Base-by-base conservation (phyloP, 1,284 basidiomycete species). In the Boletus albobrunnescens region DNA sequence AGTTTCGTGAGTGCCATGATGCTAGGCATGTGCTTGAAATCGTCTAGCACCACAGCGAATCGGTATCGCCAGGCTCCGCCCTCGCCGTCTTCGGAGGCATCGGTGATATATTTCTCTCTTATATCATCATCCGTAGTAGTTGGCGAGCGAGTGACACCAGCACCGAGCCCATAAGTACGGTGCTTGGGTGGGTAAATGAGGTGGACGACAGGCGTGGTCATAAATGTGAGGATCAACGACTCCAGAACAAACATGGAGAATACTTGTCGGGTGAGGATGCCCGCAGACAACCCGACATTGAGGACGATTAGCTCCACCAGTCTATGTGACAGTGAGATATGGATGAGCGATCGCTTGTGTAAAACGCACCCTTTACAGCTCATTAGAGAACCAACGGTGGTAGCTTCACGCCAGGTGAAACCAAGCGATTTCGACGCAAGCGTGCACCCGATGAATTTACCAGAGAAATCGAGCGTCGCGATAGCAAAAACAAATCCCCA, bases 161-260 rank as follows among this genome's bases (percentile, higher is more conserved):
- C 4, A 8, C 47, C 57, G 13, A 48, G 50, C 4, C 73, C 75
- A 22, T 75, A 76, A 1, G 71, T 73, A 35, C 80, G 83, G 46
- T 72, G 66, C 41, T 80, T 73, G 6, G 78, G 78, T 2, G 92
- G 92, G 60, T 95, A 95, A 23, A 93, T 71, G 50, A 74, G 67
- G 4, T 84, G 77, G 12, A 94, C 91, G 39, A 87, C 73, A 1
- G 93, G 94, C 0, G 92, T 95, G 0, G 93, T 96, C 74, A 91
- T 78, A 67, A 90, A 91, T 0, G 93, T 96, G 41, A 95, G 75
- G 22, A 88, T 67, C 41, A 97, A 68, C 0, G 94, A 91, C 67
- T 91, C 90, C 27, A 96, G 71, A 20, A 95, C 92, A 57, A 97
- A 94, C 91, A 97, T 96, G 12, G 84, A 85, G 61, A 88, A 88